These are phyloP conservation scores for Aspergillus pseudotamarii DNA, from an alignment of 2,329 filamentous ascomycete species.

Conservation along the genomic window DNA sequence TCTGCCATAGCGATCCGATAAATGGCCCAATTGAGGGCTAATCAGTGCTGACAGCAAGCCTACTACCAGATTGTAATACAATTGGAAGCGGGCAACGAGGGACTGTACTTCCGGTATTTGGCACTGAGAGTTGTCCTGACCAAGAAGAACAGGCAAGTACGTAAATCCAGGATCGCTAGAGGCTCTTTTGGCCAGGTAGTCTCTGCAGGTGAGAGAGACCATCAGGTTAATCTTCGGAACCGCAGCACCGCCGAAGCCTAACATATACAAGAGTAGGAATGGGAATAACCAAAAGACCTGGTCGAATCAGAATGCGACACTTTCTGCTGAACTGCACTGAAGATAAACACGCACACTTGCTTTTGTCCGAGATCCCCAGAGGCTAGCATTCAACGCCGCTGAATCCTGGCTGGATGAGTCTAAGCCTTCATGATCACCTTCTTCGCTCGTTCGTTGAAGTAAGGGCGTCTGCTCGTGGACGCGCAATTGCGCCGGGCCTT, in stretches of 20 bases:
- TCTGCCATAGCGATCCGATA: conserved; percentile 86
- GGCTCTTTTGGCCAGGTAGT: conserved; percentile 74
- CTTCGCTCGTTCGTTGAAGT: conserved; percentile 16
- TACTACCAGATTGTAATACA: conserved; percentile 72
- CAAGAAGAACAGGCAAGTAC: conserved; percentile 67
- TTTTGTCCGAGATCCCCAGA: conserved; percentile 42
- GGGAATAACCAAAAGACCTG: conserved; percentile 82
- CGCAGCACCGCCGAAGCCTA: conserved; percentile 82
- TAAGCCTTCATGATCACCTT: background rate
- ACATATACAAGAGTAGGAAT: conserved; percentile 77
- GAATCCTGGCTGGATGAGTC: background rate
- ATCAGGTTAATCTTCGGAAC: conserved; percentile 89
- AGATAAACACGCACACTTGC: conserved; percentile 48
- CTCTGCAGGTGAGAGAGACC: conserved; percentile 77
- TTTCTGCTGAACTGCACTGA: background rate
- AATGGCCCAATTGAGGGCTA: conserved; percentile 77
- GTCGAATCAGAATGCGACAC: conserved; percentile 11
- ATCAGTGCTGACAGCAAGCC: conserved; percentile 79
- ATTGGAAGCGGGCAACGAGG: conserved; percentile 74
- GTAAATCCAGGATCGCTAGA: conserved; percentile 61
- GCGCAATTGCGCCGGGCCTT: conserved; percentile 22
- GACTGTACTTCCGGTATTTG: conserved; percentile 76
- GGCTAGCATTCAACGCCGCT: background rate
- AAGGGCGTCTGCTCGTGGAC: conserved; percentile 32
- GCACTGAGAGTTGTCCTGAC: conserved; percentile 76